A percentile compares a stretch with the other conserved stretches of the same genome.
These are phyloP conservation scores for Inonotus hispidus DNA, from an alignment of 1,284 basidiomycete species.

Conservation along the genomic window DNA sequence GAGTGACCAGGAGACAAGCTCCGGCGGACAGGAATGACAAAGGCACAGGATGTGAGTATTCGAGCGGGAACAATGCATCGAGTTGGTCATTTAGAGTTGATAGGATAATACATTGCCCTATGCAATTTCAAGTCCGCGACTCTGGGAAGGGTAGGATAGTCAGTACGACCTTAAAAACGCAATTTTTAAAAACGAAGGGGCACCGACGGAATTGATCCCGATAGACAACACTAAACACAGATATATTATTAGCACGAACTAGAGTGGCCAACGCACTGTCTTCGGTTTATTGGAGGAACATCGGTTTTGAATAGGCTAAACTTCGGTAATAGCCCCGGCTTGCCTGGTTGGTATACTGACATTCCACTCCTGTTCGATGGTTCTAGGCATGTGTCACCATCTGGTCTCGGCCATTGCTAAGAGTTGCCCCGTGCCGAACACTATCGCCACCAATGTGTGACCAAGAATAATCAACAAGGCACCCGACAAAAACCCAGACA, in stretches of 20 bases:
- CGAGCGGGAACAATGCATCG: not conserved
- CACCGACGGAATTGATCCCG: no score
- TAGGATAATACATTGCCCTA: no score
- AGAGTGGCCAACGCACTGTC: not conserved
- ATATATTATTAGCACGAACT: not conserved
- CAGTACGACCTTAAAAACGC: no score
- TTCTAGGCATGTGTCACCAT: not conserved
- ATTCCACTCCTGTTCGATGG: not conserved
- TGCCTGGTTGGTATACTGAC: not conserved
- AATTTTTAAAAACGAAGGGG: no score
- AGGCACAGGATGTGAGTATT: not conserved
- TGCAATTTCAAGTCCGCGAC: no score
- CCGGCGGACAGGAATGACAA: not conserved
- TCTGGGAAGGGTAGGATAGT: no score
- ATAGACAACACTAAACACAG: no score
- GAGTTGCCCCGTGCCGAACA: not conserved
- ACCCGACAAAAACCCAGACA: not conserved
- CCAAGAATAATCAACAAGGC: not conserved
- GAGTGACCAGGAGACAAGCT: not conserved
- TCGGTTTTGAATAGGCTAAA: conserved; percentile 1
- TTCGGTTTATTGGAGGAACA: conserved; percentile 4
- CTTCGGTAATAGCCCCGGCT: not conserved
- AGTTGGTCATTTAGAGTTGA: not conserved
- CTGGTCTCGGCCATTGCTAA: not conserved
- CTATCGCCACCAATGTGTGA: not conserved